Evolutionary conservation across 352 stramenopile species (phyloP).

Genomic region (Thraustochytrium striatum): DNA sequence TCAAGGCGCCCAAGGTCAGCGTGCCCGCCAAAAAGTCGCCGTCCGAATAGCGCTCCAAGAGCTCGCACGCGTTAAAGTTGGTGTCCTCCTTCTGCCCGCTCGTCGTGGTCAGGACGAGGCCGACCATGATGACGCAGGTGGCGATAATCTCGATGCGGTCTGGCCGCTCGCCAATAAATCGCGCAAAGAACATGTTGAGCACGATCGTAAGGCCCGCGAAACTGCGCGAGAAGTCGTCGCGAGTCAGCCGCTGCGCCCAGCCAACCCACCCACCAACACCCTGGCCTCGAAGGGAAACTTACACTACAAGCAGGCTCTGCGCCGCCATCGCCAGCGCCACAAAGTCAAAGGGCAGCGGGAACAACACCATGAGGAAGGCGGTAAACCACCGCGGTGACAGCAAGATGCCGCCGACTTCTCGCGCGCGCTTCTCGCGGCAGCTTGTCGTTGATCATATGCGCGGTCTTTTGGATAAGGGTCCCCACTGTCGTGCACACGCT

Average conservation of each 20-base stretch:
- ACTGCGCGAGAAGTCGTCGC: too few species aligned
- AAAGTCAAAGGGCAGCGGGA: slow-evolving; percentile 44
- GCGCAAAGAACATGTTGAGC: slow-evolving; percentile 34
- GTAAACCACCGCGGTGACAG: slow-evolving; percentile 27
- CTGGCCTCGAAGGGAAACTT: too few species aligned
- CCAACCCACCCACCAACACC: too few species aligned
- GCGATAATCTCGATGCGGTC: slow-evolving; percentile 11
- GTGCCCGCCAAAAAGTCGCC: slow-evolving; percentile 10
- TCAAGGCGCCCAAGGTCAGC: too few species aligned
- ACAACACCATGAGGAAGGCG: slow-evolving; percentile 35
- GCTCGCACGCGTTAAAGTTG: slow-evolving; percentile 19
- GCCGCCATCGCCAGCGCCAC: slow-evolving; percentile 19
- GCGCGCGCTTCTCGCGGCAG: slow-evolving; percentile 10
- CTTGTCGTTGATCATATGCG: slow-evolving; percentile 37
- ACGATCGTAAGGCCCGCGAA: slow-evolving; percentile 36
- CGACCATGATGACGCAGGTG: slow-evolving; percentile 1
- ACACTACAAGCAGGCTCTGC: slow-evolving; percentile 10
- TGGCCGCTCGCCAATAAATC: slow-evolving; percentile 1
- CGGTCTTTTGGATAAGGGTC: slow-evolving; percentile 37
- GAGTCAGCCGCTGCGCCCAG: too few species aligned
- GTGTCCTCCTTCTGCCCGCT: slow-evolving; percentile 11
- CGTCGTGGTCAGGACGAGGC: slow-evolving; percentile 11
- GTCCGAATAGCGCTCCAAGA: slow-evolving; percentile 14
- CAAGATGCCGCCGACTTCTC: slow-evolving; percentile 10
- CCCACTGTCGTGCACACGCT: slow-evolving; percentile 7